Base-by-base conservation (phyloP, 2,329 filamentous ascomycete species). In the Neodidymelliopsis sp. region DNA sequence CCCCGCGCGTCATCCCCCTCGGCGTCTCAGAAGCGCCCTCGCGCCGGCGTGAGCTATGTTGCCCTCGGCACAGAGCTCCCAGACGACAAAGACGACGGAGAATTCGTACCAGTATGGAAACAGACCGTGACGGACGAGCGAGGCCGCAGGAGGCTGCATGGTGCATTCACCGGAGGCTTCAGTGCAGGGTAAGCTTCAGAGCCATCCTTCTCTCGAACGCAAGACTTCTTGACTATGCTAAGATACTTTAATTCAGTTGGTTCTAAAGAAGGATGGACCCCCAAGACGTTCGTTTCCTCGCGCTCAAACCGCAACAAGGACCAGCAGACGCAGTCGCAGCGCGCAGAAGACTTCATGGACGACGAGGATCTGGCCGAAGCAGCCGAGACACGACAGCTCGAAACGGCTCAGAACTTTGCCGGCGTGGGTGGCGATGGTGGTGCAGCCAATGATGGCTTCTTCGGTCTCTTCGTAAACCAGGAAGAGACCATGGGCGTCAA, bases 161-260 rank as follows among this genome's bases (percentile, higher is more conserved):
- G 94, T 56, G 94, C 94, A 55, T 99, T 99, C 69, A 97, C 91
- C 1, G 94, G 94, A 62, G 94, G 94, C 22, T 99, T 89, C 77
- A 97, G 91, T 78, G 94, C 94, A 78, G 94, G 94, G 87, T 93
- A 83, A 78, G 85, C 73, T 53, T 58, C 49, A 34, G 42, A 62
- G 57, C 53, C 53, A 47, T 39, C 33, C 33, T 50, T 30, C 22
- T 13, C 46, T n/a, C 48, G 63, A 54, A 49, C 58, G 38, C 46
- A 59, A 57, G 60, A 57, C 58, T 67, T 68, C 66, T 71, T 67
- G 65, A 71, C 67, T 71, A 62, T 66, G 55, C 67, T 56, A 72
- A 93, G 90, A 61, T 97, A 97, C 75, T 97, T 94, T 77, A 99
- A 99, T 72, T 96, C 92, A 4, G 94, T 97, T 60, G 94, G 94